Evolutionary conservation across 116 monocot genomes (phyloP).

Genomic region (Zostera marina): DNA sequence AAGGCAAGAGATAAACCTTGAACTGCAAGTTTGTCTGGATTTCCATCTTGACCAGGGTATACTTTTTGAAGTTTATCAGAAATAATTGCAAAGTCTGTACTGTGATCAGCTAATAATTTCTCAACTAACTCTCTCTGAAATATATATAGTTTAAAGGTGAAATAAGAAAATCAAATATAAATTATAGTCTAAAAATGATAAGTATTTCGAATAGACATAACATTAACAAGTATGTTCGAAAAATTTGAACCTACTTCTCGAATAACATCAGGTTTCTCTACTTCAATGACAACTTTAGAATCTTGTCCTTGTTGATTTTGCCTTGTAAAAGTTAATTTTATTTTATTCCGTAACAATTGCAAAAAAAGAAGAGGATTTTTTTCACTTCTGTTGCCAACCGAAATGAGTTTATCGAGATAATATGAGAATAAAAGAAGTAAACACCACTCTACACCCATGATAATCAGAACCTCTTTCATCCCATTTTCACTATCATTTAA

Average conservation of each 20-base stretch:
- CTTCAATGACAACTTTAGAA: conserved; percentile 31
- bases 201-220: not conserved
- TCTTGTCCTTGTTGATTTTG: conserved; percentile 12
- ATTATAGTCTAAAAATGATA: not conserved
- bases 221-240: not conserved
- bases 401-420: conserved; percentile 39
- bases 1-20: conserved; percentile 65
- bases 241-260: conserved; percentile 40
- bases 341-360: conserved; percentile 16
- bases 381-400: conserved; percentile 15
- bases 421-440: conserved; percentile 39
- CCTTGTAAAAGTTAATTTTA: conserved; percentile 3
- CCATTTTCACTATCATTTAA: conserved; percentile 47
- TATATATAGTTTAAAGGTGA: not conserved
- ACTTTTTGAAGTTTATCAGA: conserved; percentile 55
- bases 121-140: conserved; percentile 53
- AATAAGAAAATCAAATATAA: not conserved
- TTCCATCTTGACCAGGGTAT: conserved; percentile 63
- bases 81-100: conserved; percentile 29
- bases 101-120: conserved; percentile 26
- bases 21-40: conserved; percentile 59
- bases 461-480: conserved; percentile 51
- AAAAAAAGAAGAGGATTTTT: conserved; percentile 29
- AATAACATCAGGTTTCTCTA: conserved; percentile 51
- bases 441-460: conserved; percentile 48